These are phyloP conservation scores for Colletotrichum euphorbiae DNA, from an alignment of 2,329 filamentous ascomycete genomes.

Conservation along the genomic window DNA sequence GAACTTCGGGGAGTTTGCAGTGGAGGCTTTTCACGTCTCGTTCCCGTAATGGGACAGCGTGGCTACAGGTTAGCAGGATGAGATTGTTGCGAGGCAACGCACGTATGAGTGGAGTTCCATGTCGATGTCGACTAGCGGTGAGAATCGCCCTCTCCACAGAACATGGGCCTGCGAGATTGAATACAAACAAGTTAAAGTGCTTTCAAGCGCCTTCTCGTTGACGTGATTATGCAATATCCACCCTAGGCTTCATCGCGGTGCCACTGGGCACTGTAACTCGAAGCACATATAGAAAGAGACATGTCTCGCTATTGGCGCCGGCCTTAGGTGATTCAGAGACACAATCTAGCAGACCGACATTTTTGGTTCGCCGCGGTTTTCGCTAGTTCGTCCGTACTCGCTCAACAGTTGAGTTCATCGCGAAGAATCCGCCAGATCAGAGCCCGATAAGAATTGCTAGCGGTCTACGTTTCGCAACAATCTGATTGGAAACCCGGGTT, in stretches of 20 bases:
- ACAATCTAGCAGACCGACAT: conserved; percentile 5
- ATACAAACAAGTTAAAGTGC: conserved; percentile 36
- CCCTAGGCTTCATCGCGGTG: background rate
- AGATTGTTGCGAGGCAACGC: conserved; percentile 38
- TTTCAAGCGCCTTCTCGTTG: background rate
- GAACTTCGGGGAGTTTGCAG: conserved; percentile 27
- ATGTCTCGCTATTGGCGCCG: background rate
- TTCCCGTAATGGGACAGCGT: conserved; percentile 31
- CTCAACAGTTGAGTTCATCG: conserved; percentile 3
- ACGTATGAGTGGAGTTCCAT: conserved; percentile 27
- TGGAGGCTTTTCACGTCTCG: conserved; percentile 31
- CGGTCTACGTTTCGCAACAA: background rate
- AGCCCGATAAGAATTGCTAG: conserved; percentile 1
- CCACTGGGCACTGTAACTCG: background rate
- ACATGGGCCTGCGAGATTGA: conserved; percentile 32
- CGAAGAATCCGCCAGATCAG: conserved; percentile 9
- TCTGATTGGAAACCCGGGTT: background rate
- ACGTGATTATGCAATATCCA: conserved; percentile 7
- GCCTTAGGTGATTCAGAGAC: background rate
- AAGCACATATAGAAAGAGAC: background rate
- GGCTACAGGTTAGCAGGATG: conserved; percentile 38
- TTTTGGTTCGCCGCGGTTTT: background rate
- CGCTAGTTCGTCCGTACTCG: background rate
- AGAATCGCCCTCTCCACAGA: conserved; percentile 28
- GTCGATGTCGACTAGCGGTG: conserved; percentile 34